Base-by-base conservation (phyloP, 192 early-diverging fungal species). In the Globomyces pollinis-pini region DNA sequence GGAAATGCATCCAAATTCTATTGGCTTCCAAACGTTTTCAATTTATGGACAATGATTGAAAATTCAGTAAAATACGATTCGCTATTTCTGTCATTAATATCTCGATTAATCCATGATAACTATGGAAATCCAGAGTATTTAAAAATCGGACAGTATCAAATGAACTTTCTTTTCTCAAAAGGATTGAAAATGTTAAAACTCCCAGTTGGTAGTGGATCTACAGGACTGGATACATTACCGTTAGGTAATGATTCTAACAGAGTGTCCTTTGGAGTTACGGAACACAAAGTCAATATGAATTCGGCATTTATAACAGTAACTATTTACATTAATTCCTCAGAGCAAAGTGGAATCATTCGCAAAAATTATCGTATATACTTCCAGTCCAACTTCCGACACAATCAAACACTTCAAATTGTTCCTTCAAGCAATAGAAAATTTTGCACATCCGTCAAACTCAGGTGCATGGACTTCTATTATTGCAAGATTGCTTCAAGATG, bases 401-500 rank as follows among this genome's bases (percentile, higher is more conserved):
- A 51, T 89, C 31, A 61, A 75, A 30, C 80, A 85, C 57, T 75
- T 97, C 38, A 66, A 72, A 11, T 78, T 86, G 58, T 57, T 94
- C 20, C 87, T 97, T 49, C 87, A 86, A 57, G 89, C 91, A 42
- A 80, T 84, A 24, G 94, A 97, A 69, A 84, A 86, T 0, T 95
- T 85, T 61, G 91, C 78, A 59, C 91, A 97, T 67, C 94, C 94
- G 11, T 90, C 89, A n/a, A 97, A 97, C 73, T 73, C 76, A 60
- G 94, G 94, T 2, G 60, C 64, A 45, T 97, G 94, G 94, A 88
- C 87, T 18, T 73, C 74, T 39, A 67, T 69, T 5, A 77, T 97
- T 5, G 77, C 88, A 0, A 70, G 78, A 15, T 86, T 96, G 57
- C 38, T 89, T 54, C 81, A 85, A 24, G 69, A 75, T 31, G 61